These are phyloP conservation scores for Rugonectria rugulosa DNA, from an alignment of 2,329 filamentous ascomycete genomes.

Conservation along the genomic window DNA sequence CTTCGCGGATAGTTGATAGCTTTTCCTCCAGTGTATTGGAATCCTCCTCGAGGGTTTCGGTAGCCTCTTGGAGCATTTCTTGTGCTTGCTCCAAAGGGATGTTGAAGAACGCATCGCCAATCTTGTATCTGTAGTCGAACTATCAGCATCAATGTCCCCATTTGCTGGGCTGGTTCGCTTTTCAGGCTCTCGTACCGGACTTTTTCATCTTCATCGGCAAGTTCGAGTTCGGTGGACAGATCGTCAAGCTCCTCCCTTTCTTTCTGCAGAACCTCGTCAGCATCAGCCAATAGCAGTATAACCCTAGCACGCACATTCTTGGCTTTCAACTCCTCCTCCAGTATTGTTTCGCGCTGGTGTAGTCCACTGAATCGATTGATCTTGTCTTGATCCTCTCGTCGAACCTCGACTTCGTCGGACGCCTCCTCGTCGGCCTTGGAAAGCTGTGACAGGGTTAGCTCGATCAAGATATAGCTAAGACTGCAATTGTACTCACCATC, in stretches of 20 bases:
- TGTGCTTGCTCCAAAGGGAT: slow-evolving; percentile 86
- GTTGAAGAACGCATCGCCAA: slow-evolving; percentile 94
- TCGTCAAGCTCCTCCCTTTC: slow-evolving; percentile 99
- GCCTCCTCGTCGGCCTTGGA: slow-evolving; percentile 91
- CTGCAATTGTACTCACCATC: slow-evolving; percentile 57
- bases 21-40: slow-evolving; percentile 80
- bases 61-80: slow-evolving; percentile 78
- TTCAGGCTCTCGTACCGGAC: slow-evolving; percentile 74
- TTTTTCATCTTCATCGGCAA: slow-evolving; percentile 93
- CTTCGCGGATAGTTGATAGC: slow-evolving; percentile 76
- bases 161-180: neutral
- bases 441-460: slow-evolving; percentile 64
- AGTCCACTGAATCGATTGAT: slow-evolving; percentile 98
- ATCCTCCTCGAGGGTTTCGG: slow-evolving; percentile 77
- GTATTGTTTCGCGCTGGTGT: slow-evolving; percentile 80
- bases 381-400: slow-evolving; percentile 96
- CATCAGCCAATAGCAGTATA: neutral
- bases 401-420: slow-evolving; percentile 88
- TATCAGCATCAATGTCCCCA: slow-evolving; percentile 3
- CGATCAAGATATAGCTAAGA: rapidly evolving
- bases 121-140: slow-evolving; percentile 77
- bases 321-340: slow-evolving; percentile 81
- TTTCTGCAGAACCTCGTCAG: slow-evolving; percentile 68
- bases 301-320: slow-evolving; percentile 73
- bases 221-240: slow-evolving; percentile 86